These are phyloP conservation scores for Backusella morwellensis DNA, from an alignment of 192 early-diverging fungal genomes.

Conservation along the genomic window DNA sequence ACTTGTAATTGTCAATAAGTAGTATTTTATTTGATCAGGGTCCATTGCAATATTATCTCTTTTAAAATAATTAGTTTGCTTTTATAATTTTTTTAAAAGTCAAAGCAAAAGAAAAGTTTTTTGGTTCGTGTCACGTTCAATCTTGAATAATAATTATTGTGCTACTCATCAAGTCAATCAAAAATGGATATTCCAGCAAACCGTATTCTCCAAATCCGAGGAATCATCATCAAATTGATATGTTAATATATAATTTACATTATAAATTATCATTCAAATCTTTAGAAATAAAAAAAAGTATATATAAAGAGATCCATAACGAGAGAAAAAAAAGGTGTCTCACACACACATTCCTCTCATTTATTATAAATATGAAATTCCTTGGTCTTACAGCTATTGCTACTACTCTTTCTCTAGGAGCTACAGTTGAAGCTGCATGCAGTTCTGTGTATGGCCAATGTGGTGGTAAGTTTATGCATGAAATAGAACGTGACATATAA, in stretches of 20 bases:
- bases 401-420: not conserved
- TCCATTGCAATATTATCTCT: not conserved
- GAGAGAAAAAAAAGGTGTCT: not conserved
- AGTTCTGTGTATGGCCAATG: slow-evolving; percentile 15
- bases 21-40: not conserved
- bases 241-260: not conserved
- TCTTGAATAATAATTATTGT: not conserved
- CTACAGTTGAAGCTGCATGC: slow-evolving; percentile 2
- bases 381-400: not conserved
- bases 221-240: not conserved
- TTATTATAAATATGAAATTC: not conserved
- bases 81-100: not conserved
- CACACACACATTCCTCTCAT: not conserved
- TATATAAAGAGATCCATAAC: not conserved
- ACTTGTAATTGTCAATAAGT: not conserved
- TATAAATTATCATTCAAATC: not conserved
- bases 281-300: not conserved
- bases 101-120: not conserved
- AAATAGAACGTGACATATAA: not conserved
- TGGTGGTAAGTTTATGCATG: slow-evolving; percentile 5
- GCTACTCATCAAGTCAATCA: not conserved
- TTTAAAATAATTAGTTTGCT: not conserved
- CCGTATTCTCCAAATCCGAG: not conserved
- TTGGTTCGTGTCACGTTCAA: not conserved
- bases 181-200: not conserved